Evolutionary conservation across 169 alveolate genomes (phyloP).

Genomic region (Cryptosporidium ubiquitum): DNA sequence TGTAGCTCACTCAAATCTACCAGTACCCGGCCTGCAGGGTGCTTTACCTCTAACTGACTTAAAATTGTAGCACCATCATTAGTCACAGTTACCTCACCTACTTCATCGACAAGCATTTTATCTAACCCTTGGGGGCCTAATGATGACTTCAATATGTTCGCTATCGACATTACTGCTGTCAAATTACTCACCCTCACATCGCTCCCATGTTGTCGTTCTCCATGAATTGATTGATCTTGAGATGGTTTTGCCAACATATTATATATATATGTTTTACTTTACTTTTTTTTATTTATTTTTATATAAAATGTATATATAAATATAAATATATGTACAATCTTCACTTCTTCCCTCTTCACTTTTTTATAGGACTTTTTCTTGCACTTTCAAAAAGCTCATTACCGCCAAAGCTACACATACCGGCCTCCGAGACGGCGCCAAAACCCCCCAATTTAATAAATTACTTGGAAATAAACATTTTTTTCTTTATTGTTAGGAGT

Average conservation of each 20-base stretch:
- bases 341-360: background rate
- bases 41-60: slow-evolving; percentile 97
- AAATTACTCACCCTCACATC: slow-evolving; percentile 72
- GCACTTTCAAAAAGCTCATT: background rate
- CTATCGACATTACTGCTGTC: slow-evolving; percentile 96
- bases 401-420: slow-evolving; percentile 6
- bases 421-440: slow-evolving; percentile 12
- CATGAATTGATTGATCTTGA: slow-evolving; percentile 62
- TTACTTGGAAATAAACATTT: background rate
- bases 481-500: background rate
- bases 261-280: background rate
- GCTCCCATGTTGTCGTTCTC: slow-evolving; percentile 71
- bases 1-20: slow-evolving; percentile 96
- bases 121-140: slow-evolving; percentile 99
- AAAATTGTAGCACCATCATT: slow-evolving; percentile 99
- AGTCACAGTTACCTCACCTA: slow-evolving; percentile 99
- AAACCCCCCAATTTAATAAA: background rate
- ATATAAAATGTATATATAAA: background rate
- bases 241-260: slow-evolving; percentile 45
- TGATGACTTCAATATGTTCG: slow-evolving; percentile 96
- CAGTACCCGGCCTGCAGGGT: slow-evolving; percentile 99
- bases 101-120: slow-evolving; percentile 99
- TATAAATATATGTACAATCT: background rate
- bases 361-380: background rate
- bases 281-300: background rate